These are phyloP conservation scores for Plasmodium knowlesi DNA, from an alignment of 169 alveolate genomes.

Conservation along the genomic window DNA sequence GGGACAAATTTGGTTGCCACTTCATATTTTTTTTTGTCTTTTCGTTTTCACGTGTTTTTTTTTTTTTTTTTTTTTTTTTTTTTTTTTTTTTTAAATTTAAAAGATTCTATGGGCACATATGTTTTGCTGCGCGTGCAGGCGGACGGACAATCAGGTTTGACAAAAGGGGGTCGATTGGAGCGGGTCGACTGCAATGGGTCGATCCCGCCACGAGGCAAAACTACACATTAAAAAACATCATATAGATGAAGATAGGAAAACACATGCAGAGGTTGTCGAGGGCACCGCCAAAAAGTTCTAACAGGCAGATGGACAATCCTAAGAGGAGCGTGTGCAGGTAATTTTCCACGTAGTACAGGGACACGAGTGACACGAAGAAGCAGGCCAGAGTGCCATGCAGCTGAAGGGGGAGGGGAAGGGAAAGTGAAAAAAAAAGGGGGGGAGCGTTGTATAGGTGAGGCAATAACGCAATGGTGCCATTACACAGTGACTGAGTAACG, in stretches of 20 bases:
- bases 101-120: neutral
- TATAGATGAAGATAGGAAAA: conserved; percentile 46
- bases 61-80: neutral
- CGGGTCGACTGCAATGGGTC: neutral
- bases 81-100: neutral
- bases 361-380: conserved; percentile 31
- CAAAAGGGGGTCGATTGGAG: neutral
- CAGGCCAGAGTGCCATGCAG: conserved; percentile 50
- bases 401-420: neutral
- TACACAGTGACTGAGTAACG: no score
- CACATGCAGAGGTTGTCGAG: conserved; percentile 51
- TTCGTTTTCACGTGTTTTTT: neutral
- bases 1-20: neutral
- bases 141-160: neutral
- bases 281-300: conserved; percentile 60
- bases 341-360: conserved; percentile 33
- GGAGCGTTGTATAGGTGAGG: neutral
- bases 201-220: no score
- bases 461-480: no score
- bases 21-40: neutral
- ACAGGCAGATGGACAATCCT: conserved; percentile 6
- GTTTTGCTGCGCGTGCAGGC: neutral
- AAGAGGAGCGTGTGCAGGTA: conserved; percentile 14
- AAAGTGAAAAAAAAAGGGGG: neutral
- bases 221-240: conserved; percentile 55